Base-by-base conservation (phyloP, 1,284 basidiomycete genomes). In the Mycosarcoma maydis region DNA sequence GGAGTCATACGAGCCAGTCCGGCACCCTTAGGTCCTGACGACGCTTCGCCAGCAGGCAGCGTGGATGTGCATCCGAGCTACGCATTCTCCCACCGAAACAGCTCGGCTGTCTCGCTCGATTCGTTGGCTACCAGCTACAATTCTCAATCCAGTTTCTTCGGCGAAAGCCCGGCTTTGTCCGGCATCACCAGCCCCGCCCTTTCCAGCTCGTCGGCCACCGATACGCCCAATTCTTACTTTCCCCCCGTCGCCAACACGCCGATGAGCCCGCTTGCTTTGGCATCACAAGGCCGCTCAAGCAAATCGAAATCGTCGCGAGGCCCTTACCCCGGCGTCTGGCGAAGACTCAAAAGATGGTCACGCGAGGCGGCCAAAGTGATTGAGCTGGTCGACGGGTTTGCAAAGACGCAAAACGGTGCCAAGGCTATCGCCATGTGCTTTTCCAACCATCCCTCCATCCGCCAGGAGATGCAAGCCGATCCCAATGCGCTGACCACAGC, bases 321-420 rank as follows among this genome's bases (percentile, higher is more conserved):
- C 0, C 79, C 79, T 4, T 81, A 81, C 32, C 79, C 78, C 0
- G 79, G 79, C 19, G 76, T 81, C 9, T 81, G 79, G 79, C 70
- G 79, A 17, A 55, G 79, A 19, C 64, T 76, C 51, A 81, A 81
- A 61, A 67, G 79, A 17, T 81, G 79, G 79, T 70, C 72, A 23
- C 60, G 76, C 26, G 78, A 81, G 53, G 76, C 78, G 3, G 75
- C 68, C 47, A 81, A 81, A 36, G 75, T 80, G 7, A 40, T 81
- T 11, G 75, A 72, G 44, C 44, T 77, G 11, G 72, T 81, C 14
- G 78, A 81, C 14, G 36, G 37, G 13, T 80, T 78, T 26, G 57
- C 58, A 8, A 44, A 44, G 27, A 64, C 76, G 5, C 65, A 76
- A 3, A 73, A 69, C 38, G 78, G 78, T 23, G 45, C 50, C 19